These are phyloP conservation scores for Phalaenopsis aphrodite DNA, from an alignment of 106 monocot genomes.

Conservation along the genomic window DNA sequence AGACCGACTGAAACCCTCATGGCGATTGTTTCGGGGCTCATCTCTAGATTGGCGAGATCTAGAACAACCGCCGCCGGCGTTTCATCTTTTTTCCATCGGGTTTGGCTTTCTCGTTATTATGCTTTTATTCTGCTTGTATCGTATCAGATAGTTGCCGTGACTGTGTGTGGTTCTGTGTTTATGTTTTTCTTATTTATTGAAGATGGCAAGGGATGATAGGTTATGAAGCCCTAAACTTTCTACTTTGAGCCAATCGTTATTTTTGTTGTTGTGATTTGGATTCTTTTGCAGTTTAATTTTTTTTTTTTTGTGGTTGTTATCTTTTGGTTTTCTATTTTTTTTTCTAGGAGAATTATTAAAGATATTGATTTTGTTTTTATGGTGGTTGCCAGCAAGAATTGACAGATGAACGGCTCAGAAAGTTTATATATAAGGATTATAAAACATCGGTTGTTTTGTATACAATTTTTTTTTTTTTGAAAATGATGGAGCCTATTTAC, in stretches of 20 bases:
- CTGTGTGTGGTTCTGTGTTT: no score
- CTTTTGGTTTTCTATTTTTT: background rate
- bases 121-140: background rate
- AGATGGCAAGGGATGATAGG: background rate
- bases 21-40: background rate
- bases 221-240: background rate
- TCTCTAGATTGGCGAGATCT: background rate
- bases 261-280: background rate
- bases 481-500: no score
- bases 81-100: background rate
- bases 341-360: background rate
- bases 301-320: background rate
- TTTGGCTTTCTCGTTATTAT: constrained; percentile 1
- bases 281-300: background rate
- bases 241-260: background rate
- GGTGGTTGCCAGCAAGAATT: background rate
- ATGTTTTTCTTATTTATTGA: background rate
- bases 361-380: background rate
- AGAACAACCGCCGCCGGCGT: background rate
- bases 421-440: no score
- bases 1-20: background rate
- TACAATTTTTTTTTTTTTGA: no score
- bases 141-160: background rate
- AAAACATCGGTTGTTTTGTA: no score
- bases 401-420: no score